Percentiles rank a stretch among this genome's conserved stretches.
These are phyloP conservation scores for Tuctoria greenei DNA, from an alignment of 176 grass and related monocot genomes.

Conservation along the genomic window DNA sequence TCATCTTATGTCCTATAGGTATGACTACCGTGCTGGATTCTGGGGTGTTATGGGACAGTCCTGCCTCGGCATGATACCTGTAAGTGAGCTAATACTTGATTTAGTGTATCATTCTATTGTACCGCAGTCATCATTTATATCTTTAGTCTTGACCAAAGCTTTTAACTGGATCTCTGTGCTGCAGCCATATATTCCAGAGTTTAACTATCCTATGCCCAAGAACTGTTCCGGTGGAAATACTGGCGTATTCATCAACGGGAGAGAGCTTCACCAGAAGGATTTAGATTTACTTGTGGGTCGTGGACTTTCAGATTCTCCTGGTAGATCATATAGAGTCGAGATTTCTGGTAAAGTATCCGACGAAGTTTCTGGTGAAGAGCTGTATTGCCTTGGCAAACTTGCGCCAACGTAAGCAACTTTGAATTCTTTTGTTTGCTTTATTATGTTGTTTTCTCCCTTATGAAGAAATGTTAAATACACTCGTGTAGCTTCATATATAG, in stretches of 20 bases:
- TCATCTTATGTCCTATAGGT: slow-evolving; percentile 46
- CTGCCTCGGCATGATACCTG: slow-evolving; percentile 94
- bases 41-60: slow-evolving; percentile 87
- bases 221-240: slow-evolving; percentile 83
- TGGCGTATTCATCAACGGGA: slow-evolving; percentile 70
- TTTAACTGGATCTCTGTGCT: slow-evolving; percentile 26
- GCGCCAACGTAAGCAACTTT: slow-evolving; percentile 78
- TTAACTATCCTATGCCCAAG: slow-evolving; percentile 90
- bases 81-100: slow-evolving; percentile 38
- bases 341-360: slow-evolving; percentile 86
- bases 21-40: slow-evolving; percentile 89
- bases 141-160: slow-evolving; percentile 23
- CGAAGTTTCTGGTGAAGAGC: slow-evolving; percentile 79
- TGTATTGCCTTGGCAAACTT: slow-evolving; percentile 90
- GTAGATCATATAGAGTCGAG: slow-evolving; percentile 76
- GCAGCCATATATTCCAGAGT: slow-evolving; percentile 82
- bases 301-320: slow-evolving; percentile 62
- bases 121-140: neutral
- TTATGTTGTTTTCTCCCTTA: neutral
- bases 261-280: slow-evolving; percentile 93
- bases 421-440: slow-evolving; percentile 2
- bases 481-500: neutral
- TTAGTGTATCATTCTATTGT: neutral
- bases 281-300: slow-evolving; percentile 71
- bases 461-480: neutral